Percentiles rank a stretch among this genome's conserved stretches.
These are phyloP conservation scores for Hypoxylon sp. DNA, from an alignment of 2,329 filamentous ascomycete genomes.

Conservation along the genomic window DNA sequence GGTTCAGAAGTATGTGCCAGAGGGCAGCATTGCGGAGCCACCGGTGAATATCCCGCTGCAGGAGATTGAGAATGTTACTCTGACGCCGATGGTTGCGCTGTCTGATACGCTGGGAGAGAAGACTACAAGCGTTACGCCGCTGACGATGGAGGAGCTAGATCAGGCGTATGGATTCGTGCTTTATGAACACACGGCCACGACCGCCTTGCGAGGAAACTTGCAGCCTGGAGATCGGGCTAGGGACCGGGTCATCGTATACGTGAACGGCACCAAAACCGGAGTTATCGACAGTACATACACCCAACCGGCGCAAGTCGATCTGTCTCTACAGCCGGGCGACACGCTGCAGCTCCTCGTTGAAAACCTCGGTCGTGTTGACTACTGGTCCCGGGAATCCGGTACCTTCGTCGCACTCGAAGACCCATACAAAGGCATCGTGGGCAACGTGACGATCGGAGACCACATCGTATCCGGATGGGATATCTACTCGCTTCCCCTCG, in stretches of 20 bases:
- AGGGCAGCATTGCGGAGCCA: constrained; percentile 54
- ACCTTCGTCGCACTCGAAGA: constrained; percentile 54
- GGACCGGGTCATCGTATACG: constrained; percentile 61
- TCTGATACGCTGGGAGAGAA: constrained; percentile 52
- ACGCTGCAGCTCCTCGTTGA: constrained; percentile 59
- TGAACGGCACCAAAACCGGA: constrained; percentile 56
- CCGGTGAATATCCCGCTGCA: constrained; percentile 51
- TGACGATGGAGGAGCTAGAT: constrained; percentile 59
- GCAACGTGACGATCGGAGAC: constrained; percentile 56
- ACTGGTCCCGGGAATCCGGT: constrained; percentile 52
- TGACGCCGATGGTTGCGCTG: constrained; percentile 54
- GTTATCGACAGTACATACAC: constrained; percentile 61
- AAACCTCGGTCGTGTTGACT: constrained; percentile 64
- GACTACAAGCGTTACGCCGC: constrained; percentile 46
- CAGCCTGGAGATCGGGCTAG: constrained; percentile 57
- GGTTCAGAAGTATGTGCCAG: constrained; percentile 54
- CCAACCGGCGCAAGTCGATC: constrained; percentile 52
- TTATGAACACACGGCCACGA: constrained; percentile 54
- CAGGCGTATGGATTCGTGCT: constrained; percentile 60
- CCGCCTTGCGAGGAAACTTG: constrained; percentile 50
- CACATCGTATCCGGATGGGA: constrained; percentile 53
- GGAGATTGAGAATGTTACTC: constrained; percentile 52
- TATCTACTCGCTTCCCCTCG: constrained; percentile 54
- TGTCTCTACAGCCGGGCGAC: constrained; percentile 56
- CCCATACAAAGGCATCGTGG: constrained; percentile 60